These are phyloP conservation scores for Chrysanthemum makinoi DNA, from an alignment of 129 eudicot species.

Conservation along the genomic window DNA sequence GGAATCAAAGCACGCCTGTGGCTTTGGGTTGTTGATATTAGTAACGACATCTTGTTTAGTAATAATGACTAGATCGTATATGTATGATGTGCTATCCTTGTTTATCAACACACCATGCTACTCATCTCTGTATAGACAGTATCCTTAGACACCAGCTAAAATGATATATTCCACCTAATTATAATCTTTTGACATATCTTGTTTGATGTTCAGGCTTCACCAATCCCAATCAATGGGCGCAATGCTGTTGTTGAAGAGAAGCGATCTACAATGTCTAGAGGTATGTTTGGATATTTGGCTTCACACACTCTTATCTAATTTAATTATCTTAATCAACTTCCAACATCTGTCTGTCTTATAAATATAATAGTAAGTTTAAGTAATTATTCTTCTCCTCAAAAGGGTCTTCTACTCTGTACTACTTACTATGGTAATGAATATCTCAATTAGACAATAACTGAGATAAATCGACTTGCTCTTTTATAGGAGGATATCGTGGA, in stretches of 20 bases:
- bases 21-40: not conserved
- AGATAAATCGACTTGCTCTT: not conserved
- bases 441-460: not conserved
- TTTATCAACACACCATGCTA: not conserved
- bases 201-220: slow-evolving; percentile 65
- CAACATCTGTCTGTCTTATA: not conserved
- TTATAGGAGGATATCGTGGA: slow-evolving; percentile 55
- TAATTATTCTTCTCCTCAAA: not conserved
- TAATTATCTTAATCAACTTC: not conserved
- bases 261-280: slow-evolving; percentile 75
- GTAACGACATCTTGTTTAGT: not conserved
- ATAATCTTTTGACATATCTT: not conserved
- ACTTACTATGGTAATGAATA: not conserved
- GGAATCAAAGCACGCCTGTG: not conserved
- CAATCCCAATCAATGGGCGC: slow-evolving; percentile 52
- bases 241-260: slow-evolving; percentile 75
- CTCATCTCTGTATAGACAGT: not conserved
- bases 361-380: not conserved
- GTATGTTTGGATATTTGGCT: slow-evolving; percentile 29
- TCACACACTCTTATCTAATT: not conserved
- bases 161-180: not conserved
- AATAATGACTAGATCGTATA: not conserved
- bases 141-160: not conserved
- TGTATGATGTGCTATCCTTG: not conserved
- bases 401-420: not conserved